These are phyloP conservation scores for Xylaria flabelliformis DNA, from an alignment of 495 filamentous ascomycete species.

Conservation along the genomic window DNA sequence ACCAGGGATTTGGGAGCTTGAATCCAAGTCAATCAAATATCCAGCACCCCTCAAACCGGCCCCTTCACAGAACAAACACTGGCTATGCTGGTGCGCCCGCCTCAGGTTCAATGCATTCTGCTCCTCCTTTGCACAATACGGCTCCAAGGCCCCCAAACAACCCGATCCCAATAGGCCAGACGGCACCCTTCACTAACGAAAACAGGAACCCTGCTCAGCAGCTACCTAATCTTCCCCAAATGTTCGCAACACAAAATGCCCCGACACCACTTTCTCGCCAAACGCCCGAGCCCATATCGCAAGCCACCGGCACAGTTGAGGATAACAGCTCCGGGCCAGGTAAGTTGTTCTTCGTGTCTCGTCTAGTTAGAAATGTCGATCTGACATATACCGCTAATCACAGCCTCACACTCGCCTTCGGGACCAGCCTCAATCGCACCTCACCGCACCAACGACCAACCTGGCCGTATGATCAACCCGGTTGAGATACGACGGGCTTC, in stretches of 20 bases:
- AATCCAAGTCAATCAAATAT: conserved; percentile 5
- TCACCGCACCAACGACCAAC: conserved; percentile 17
- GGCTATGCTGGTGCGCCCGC: not conserved
- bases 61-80: conserved; percentile 10
- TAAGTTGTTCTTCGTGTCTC: conserved; percentile 4
- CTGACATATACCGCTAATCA: conserved; percentile 9
- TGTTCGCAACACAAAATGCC: conserved; percentile 1
- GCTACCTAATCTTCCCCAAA: conserved; percentile 19
- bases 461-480: conserved; percentile 7
- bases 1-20: not conserved
- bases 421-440: conserved; percentile 13
- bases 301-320: not conserved
- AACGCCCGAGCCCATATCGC: not conserved
- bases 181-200: conserved; percentile 19
- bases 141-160: not conserved
- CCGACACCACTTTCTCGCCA: conserved; percentile 6
- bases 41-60: conserved; percentile 9
- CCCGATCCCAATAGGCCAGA: conserved; percentile 9
- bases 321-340: not conserved
- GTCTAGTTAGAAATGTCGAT: not conserved
- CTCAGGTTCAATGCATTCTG: conserved; percentile 8
- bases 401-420: not conserved
- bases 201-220: conserved; percentile 14
- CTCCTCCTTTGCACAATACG: not conserved
- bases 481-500: conserved; percentile 27